Conservation (phyloP, 164 flowering plant species). For the Piper betle region DNA sequence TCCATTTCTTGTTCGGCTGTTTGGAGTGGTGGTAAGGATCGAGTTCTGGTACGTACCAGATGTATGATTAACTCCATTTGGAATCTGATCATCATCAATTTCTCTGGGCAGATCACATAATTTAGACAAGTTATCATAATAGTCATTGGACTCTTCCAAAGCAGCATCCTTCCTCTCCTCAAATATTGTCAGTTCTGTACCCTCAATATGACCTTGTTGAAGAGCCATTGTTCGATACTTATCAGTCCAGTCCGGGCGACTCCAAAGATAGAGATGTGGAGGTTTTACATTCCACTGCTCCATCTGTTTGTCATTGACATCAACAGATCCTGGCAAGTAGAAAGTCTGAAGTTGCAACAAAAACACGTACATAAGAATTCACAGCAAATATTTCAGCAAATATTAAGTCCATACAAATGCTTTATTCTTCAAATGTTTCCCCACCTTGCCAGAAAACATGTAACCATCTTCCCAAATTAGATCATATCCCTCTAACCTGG, state of each 20-base stretch:
- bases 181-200: not conserved
- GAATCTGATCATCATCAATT: not conserved
- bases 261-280: conserved; percentile 73
- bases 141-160: conserved; percentile 3
- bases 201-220: conserved; percentile 32
- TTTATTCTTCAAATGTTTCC: not conserved
- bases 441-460: conserved; percentile 59
- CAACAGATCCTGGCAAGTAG: conserved; percentile 80
- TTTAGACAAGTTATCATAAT: conserved; percentile 16
- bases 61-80: not conserved
- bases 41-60: not conserved
- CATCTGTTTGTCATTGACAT: conserved; percentile 46
- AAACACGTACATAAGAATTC: too few relatives aligned
- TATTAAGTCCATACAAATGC: too few relatives aligned
- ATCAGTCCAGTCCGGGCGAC: conserved; percentile 55
- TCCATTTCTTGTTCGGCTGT: conserved; percentile 1
- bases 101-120: conserved; percentile 16
- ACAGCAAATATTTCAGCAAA: not conserved
- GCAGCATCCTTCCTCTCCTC: not conserved
- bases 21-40: not conserved
- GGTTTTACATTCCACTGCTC: conserved; percentile 64
- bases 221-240: conserved; percentile 47
- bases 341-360: conserved; percentile 39
- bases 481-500: conserved; percentile 65
- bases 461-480: conserved; percentile 56